Evolutionary conservation across 2,329 filamentous ascomycete species (phyloP).

Genomic region (Fusarium tuaranense): DNA sequence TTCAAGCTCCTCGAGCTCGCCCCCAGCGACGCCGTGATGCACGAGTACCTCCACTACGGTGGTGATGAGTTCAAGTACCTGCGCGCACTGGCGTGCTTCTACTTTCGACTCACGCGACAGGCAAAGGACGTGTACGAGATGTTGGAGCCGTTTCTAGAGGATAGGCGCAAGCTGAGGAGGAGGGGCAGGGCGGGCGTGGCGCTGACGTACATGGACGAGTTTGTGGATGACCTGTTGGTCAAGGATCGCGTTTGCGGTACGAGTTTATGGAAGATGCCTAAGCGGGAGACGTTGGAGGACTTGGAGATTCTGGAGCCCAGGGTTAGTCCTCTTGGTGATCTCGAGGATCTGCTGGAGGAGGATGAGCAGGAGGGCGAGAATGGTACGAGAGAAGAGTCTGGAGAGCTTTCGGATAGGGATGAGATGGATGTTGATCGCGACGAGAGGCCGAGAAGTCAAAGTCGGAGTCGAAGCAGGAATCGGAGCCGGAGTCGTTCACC

Average conservation of each 20-base stretch:
- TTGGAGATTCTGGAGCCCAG: constrained; percentile 87
- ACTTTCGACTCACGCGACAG: constrained; percentile 88
- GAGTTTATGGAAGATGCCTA: constrained; percentile 90
- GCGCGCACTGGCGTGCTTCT: constrained; percentile 89
- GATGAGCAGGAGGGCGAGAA: constrained; percentile 57
- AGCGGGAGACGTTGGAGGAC: constrained; percentile 86
- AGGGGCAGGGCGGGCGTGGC: constrained; percentile 79
- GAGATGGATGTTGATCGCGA: constrained; percentile 56
- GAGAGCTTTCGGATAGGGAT: constrained; percentile 50
- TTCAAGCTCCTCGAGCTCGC: constrained; percentile 94
- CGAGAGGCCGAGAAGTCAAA: constrained; percentile 38
- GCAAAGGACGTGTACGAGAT: constrained; percentile 83
- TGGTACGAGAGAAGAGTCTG: constrained; percentile 54
- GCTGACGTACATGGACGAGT: constrained; percentile 88
- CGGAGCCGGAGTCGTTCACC: constrained; percentile 41
- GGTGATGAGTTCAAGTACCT: constrained; percentile 88
- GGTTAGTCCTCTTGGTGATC: constrained; percentile 83
- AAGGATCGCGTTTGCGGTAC: constrained; percentile 94
- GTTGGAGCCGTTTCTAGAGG: constrained; percentile 85
- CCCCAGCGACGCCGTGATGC: constrained; percentile 81
- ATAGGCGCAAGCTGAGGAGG: constrained; percentile 85
- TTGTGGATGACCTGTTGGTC: constrained; percentile 89
- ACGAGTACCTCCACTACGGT: constrained; percentile 82
- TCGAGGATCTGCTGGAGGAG: constrained; percentile 77
- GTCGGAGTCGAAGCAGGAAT: constrained; percentile 36